These are phyloP conservation scores for Haberlea rhodopensis DNA, from an alignment of 257 asterid genomes.

Conservation along the genomic window DNA sequence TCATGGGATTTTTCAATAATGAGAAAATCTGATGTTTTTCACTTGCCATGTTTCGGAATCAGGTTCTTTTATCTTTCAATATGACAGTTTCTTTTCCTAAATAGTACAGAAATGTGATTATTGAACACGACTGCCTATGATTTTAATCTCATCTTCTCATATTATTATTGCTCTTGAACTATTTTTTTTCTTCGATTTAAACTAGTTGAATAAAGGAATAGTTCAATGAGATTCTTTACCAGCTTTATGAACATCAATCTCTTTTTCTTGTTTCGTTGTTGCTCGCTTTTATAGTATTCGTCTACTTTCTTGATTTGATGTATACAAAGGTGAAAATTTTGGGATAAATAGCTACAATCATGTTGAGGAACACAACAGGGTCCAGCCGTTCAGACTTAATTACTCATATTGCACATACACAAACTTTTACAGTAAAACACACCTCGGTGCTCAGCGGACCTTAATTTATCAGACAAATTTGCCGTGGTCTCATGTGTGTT, in stretches of 20 bases:
- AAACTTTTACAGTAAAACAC: no score
- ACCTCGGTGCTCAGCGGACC: no score
- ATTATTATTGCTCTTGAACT: neutral
- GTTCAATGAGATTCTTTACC: neutral
- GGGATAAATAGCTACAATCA: neutral
- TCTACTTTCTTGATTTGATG: constrained; percentile 20
- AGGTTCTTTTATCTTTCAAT: neutral
- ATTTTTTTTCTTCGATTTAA: neutral
- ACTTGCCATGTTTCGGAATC: neutral
- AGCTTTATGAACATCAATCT: neutral
- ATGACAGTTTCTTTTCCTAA: neutral
- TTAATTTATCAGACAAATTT: no score
- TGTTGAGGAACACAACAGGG: neutral
- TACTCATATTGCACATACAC: neutral
- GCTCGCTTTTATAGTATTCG: neutral
- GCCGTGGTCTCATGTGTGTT: neutral
- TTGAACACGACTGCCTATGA: neutral
- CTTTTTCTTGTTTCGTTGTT: neutral
- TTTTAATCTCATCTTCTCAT: neutral
- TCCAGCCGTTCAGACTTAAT: neutral
- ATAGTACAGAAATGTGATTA: neutral
- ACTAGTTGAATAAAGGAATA: neutral
- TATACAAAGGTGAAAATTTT: constrained; percentile 10
- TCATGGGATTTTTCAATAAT: constrained; percentile 42
- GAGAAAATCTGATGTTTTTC: constrained; percentile 24